Base-by-base conservation (phyloP, 139 green algal genomes). In the Asterochloris sp. region DNA sequence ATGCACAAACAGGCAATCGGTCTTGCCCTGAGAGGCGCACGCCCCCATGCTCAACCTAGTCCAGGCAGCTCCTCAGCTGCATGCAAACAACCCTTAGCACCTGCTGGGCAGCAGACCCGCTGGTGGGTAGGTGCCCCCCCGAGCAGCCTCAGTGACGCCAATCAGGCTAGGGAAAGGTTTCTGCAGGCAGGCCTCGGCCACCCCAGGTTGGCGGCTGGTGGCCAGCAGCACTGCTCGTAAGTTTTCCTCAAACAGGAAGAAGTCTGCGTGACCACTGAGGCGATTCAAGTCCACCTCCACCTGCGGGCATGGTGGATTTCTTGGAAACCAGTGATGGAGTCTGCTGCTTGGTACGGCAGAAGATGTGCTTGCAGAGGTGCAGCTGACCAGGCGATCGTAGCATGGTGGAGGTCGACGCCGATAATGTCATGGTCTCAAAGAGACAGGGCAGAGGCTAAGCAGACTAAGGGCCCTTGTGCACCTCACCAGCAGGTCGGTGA, bases 181-280 rank as follows among this genome's bases (percentile, higher is more conserved):
- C 73, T 79, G 74, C 60, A 66, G 47, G 78, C 83, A 79, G 47
- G 29, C 23, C 54, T 60, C n/a, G 2, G 75, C 78, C 0, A 91
- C 61, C 12, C 28, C 62, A 29, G 77, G 29, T 66, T 93, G 88
- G 11, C 87, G 79, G 38, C 81, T 83, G 69, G 90, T 87, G 12
- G 89, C 89, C 69, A 93, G 84, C 16, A 84, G 28, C 63, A 90
- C 71, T 24, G 85, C 83, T 69, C 87, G 86, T 0, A 91, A 67
- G 12, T 78, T 76, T 78, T 94, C 91, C 79, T 92, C 89, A 86
- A 94, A 94, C 29, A 92, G 78, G 76, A 93, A 93, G 82, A 89
- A 94, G 62, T 92, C 82, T 73, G 89, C 84, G 10, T 69, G 83
- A 81, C 91, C 82, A 9, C 71, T 66, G 13, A 90, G 78, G 16